These are phyloP conservation scores for Arabidopsis suecica DNA, from an alignment of 345 rosid genomes.

Conservation along the genomic window DNA sequence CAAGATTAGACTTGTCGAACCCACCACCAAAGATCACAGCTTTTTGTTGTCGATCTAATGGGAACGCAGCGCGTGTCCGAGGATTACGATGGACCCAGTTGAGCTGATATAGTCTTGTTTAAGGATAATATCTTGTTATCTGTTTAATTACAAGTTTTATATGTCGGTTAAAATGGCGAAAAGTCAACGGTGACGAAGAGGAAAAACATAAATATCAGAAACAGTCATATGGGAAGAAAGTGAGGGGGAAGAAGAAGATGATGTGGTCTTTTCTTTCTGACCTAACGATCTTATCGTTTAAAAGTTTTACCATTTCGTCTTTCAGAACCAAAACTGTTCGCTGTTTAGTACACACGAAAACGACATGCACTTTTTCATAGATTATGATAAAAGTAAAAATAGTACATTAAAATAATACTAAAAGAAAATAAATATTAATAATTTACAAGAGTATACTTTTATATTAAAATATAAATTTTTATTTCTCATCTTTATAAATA, in stretches of 20 bases:
- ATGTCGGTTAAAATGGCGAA: not conserved
- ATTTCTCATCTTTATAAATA: too few relatives aligned
- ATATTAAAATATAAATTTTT: too few relatives aligned
- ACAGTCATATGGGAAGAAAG: constrained; percentile 24
- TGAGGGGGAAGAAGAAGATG: constrained; percentile 36
- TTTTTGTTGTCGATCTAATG: constrained; percentile 14
- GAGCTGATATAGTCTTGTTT: not conserved
- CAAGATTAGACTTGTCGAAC: constrained; percentile 30
- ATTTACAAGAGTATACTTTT: too few relatives aligned
- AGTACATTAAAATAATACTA: too few relatives aligned
- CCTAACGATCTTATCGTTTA: constrained; percentile 40
- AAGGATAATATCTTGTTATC: not conserved
- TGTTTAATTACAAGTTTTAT: not conserved
- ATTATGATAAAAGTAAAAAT: not conserved
- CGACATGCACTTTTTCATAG: not conserved
- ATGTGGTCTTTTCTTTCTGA: constrained; percentile 14
- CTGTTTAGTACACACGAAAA: constrained; percentile 24
- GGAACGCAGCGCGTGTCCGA: constrained; percentile 43
- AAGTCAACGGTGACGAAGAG: constrained; percentile 28
- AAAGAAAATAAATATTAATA: too few relatives aligned
- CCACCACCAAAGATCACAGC: constrained; percentile 40
- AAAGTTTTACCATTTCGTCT: not conserved
- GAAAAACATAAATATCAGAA: constrained; percentile 33
- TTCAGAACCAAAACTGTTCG: not conserved
- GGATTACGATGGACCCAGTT: constrained; percentile 37